Percentiles rank a stretch among this genome's conserved stretches.
These are phyloP conservation scores for Citrullus colocynthis DNA, from an alignment of 306 rosid species.

Conservation along the genomic window DNA sequence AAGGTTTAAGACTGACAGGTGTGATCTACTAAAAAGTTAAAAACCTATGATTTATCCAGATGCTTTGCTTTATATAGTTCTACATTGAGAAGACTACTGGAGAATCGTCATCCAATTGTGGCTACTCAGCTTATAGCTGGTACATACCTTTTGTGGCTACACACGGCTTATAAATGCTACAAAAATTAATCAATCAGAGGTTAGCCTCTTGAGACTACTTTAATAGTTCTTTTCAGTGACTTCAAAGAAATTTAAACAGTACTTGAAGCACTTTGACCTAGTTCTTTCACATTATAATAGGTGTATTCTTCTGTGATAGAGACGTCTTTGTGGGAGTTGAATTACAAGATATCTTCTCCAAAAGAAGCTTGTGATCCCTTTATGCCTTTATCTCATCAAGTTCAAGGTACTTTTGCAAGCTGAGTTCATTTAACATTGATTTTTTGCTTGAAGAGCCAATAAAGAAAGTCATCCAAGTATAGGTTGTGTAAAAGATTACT, in stretches of 20 bases:
- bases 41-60: background rate
- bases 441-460: background rate
- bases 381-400: background rate
- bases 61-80: background rate
- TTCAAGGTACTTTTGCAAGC: background rate
- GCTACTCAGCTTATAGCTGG: background rate
- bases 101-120: background rate
- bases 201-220: background rate
- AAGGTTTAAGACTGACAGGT: background rate
- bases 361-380: background rate
- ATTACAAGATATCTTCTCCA: background rate
- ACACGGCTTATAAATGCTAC: background rate
- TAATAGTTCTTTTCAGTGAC: background rate
- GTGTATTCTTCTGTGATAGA: background rate
- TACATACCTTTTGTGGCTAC: background rate
- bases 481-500: background rate
- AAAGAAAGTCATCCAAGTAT: background rate
- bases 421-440: background rate
- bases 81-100: background rate
- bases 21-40: background rate
- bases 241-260: background rate
- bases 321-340: background rate
- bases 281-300: background rate
- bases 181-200: background rate
- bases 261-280: background rate